Evolutionary conservation across 495 filamentous ascomycete genomes (phyloP), one percentile per base, ranked within the genome.

Genomic region (Xylaria curta): DNA sequence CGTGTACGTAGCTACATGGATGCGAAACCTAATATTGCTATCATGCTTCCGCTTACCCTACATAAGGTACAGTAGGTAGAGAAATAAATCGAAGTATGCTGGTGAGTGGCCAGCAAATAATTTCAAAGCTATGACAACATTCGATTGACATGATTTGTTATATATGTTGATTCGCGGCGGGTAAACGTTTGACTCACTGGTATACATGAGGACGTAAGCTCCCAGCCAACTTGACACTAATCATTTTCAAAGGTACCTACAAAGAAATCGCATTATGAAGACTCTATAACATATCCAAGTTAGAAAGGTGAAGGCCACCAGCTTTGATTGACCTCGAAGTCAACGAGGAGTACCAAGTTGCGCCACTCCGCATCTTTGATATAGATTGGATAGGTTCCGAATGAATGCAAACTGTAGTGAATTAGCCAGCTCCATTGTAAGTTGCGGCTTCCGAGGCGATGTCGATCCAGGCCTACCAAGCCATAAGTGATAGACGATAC

Each of bases 401-500:
- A 0, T 8, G 2, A 33, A 53, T 38, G 17, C 4, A 28, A 15
- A 56, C 38, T 46, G 9, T 17, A 47, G 36, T 17, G 38, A 24
- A 64, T 64, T 46, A 58, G 36, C 24, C 10, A 33, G 15, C 24
- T 53, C 7, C 21, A 13, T 33, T 40, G 36, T 33, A 47, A 56
- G 47, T 47, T 64, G 46, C 58, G 51, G 65, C 13, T 40, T 24
- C 21, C 8, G 47, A 31, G 46, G 47, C 67, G 28, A 69, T 7
- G 28, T 49, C 19, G 38, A 69, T 36, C 33, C 56, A 63, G 68
- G 56, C 68, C 68, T 38, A 38, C 62, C 46, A 36, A 46, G 6
- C 31, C 3, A 53, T 33, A 44, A 54, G 21, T 9, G 46, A 26
- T 58, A 38, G 36, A 59, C 15, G n/a, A 69, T 63, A 40, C 8